Base-by-base conservation (phyloP, 495 filamentous ascomycete genomes). In the Elaphomyces granulatus region DNA sequence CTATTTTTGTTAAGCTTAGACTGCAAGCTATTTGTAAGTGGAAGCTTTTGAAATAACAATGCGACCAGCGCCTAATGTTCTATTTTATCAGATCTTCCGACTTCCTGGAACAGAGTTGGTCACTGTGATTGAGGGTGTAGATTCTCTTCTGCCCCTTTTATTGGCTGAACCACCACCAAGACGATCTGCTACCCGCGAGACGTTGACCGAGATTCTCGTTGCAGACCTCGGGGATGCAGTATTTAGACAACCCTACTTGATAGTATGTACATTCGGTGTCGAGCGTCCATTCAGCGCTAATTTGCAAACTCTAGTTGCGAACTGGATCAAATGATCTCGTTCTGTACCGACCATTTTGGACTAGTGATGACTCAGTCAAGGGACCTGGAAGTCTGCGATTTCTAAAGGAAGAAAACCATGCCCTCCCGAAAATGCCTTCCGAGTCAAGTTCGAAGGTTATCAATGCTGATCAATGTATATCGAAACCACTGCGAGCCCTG, bases 341-440 rank as follows among this genome's bases (percentile, higher is more conserved):
- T n/a, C 66, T 95, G 34, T 98, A 96, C 52, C 75, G 83, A 52
- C 85, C 87, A 0, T 86, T 79, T 53, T 64, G 70, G 42, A 56
- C 56, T 8, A 43, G 58, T 3, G 41, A 44, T 2, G 52, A 53
- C 39, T 34, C 38, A 50, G 50, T 20, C 37, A 48, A 44, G 38
- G 55, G 19, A 43, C 54, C 57, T 9, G 53, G 68, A 32, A 61
- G 57, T 4, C 58, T 96, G 9, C 72, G 76, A 36, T 95, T 93
- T 48, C 58, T 77, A 10, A 93, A 92, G 48, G 62, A 87, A n/a
- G 64, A 43, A 71, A 87, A 63, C 58, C 69, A 41, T 60, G 70
- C 40, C 49, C 80, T 52, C 61, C 78, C 50, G 54, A 75, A 50
- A 59, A 59, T 53, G 41, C 15, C 56, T 14, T 56, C 71, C 33